Conservation (phyloP, 306 rosid species). For the Citrullus amarus region DNA sequence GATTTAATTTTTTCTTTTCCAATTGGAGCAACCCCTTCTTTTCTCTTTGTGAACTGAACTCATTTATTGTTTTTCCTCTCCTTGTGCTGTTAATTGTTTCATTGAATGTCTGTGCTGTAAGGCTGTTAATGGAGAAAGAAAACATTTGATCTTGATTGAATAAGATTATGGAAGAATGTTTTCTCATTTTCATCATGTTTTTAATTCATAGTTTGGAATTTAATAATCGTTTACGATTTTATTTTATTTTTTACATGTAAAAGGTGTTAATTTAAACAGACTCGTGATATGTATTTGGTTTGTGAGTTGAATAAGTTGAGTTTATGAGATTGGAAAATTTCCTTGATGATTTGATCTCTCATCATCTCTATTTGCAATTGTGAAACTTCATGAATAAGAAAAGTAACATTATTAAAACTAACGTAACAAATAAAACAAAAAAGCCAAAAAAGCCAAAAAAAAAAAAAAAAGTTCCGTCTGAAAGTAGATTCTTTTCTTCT, state of each 20-base stretch:
- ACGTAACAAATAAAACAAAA: neutral
- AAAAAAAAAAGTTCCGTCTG: neutral
- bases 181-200: neutral
- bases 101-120: constrained; percentile 51
- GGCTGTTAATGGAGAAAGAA: constrained; percentile 39
- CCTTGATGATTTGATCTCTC: too few relatives aligned
- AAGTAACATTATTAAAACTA: neutral
- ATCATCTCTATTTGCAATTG: too few relatives aligned
- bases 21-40: constrained; percentile 48
- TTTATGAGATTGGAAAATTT: too few relatives aligned
- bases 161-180: constrained; percentile 32
- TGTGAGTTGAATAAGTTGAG: too few relatives aligned
- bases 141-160: constrained; percentile 54
- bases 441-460: neutral
- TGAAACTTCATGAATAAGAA: too few relatives aligned
- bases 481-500: neutral
- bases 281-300: neutral
- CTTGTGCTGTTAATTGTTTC: constrained; percentile 39
- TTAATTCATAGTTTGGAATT: neutral
- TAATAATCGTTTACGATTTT: too few relatives aligned
- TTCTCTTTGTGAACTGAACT: constrained; percentile 30
- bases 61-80: constrained; percentile 18
- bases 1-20: constrained; percentile 18
- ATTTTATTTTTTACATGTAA: too few relatives aligned
- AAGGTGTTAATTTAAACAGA: too few relatives aligned